Percentiles rank a stretch among this genome's conserved stretches.
These are phyloP conservation scores for Danielia reshetovae DNA, from an alignment of 805 yeast species.

Conservation along the genomic window DNA sequence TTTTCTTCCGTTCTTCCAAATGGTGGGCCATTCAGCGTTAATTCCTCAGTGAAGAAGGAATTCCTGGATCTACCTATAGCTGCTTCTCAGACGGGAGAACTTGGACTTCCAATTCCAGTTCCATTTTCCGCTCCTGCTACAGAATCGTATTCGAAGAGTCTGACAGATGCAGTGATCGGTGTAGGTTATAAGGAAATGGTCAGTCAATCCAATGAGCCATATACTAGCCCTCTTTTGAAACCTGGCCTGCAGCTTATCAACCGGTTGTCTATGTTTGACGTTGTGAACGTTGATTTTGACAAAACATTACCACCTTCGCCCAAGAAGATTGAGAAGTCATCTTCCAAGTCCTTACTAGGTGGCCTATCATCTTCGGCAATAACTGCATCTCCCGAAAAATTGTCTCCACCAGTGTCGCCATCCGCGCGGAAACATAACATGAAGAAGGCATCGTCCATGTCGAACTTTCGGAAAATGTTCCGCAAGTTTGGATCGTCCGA, in stretches of 20 bases:
- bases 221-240: neutral
- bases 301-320: slow-evolving; percentile 14
- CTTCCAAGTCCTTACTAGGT: neutral
- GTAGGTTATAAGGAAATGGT: too few relatives aligned
- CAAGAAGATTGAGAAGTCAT: neutral
- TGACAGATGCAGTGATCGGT: neutral
- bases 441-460: neutral
- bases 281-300: slow-evolving; percentile 16
- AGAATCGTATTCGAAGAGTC: neutral
- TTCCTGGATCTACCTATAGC: neutral
- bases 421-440: neutral
- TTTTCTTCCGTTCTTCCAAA: too few relatives aligned
- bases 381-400: too few relatives aligned
- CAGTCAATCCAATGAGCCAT: too few relatives aligned
- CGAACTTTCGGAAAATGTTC: neutral
- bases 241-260: slow-evolving; percentile 1
- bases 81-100: neutral
- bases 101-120: neutral
- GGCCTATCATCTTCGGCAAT: neutral
- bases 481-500: neutral
- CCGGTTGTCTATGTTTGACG: slow-evolving; percentile 12
- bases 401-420: neutral
- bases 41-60: neutral
- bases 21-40: too few relatives aligned
- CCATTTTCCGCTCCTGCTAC: neutral